Evolutionary conservation across 495 filamentous ascomycete genomes (phyloP).

Genomic region (Astrocystis sublimbata): DNA sequence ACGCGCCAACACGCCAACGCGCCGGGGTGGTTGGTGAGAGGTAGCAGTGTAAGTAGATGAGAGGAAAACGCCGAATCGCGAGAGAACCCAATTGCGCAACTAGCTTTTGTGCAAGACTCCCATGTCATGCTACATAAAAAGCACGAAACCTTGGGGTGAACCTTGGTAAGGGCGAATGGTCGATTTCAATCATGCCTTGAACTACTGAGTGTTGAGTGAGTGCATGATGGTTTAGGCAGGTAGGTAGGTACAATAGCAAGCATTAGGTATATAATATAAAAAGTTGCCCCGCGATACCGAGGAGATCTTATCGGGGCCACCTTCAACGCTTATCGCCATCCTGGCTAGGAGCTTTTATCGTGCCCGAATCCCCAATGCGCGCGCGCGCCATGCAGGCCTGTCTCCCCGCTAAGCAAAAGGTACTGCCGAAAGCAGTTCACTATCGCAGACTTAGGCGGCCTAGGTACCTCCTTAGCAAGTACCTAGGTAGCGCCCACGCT

Average conservation of each 20-base stretch:
- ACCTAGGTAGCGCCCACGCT: not conserved
- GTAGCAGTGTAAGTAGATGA: too few species aligned
- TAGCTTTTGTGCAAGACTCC: not conserved
- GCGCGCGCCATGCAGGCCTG: not conserved
- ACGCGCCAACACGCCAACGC: too few species aligned
- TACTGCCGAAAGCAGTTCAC: constrained; percentile 8
- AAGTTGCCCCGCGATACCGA: constrained; percentile 19
- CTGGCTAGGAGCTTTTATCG: constrained; percentile 14
- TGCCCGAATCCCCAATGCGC: not conserved
- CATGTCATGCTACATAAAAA: constrained; percentile 1
- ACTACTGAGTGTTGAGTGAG: too few species aligned
- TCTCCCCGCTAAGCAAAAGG: not conserved
- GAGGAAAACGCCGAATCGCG: constrained; percentile 6
- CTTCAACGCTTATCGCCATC: too few species aligned
- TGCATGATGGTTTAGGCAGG: not conserved
- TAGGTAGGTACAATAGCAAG: not conserved
- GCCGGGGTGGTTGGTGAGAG: too few species aligned
- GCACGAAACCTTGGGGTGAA: not conserved
- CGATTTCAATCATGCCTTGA: not conserved
- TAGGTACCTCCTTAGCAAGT: too few species aligned
- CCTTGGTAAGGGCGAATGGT: not conserved
- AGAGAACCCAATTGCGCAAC: constrained; percentile 1
- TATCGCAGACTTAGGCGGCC: too few species aligned
- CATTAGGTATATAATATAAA: not conserved
- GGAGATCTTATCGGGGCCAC: constrained; percentile 17